Evolutionary conservation across 2,329 filamentous ascomycete species (phyloP).

Genomic region (Delphinella strobiligena): DNA sequence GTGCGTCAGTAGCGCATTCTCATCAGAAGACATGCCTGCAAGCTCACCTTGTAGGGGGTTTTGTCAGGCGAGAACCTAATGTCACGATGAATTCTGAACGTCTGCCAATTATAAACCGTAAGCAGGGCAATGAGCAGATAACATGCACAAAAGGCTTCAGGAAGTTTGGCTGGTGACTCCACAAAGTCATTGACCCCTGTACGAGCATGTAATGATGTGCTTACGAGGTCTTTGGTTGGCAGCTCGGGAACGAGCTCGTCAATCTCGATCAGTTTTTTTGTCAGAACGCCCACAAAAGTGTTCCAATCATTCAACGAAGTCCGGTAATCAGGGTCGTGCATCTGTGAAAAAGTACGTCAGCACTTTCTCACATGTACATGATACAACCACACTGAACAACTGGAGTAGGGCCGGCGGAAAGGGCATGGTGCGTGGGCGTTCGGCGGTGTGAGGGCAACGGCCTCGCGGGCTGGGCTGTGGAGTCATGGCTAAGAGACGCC

Average conservation of each 20-base stretch:
- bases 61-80: constrained; percentile 73
- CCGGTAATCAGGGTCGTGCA: constrained; percentile 69
- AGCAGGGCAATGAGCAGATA: no score
- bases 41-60: constrained; percentile 72
- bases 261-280: constrained; percentile 54
- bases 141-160: background rate
- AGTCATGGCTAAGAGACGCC: background rate
- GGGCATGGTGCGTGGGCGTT: background rate
- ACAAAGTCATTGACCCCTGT: background rate
- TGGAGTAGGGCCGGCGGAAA: background rate
- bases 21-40: background rate
- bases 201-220: constrained; percentile 14
- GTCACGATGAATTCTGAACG: constrained; percentile 81
- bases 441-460: background rate
- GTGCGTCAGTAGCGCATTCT: constrained; percentile 2
- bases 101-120: no score
- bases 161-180: no score
- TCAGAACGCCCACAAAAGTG: constrained; percentile 61
- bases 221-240: constrained; percentile 67
- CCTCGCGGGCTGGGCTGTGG: no score
- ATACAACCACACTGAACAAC: no score
- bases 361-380: no score
- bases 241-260: constrained; percentile 80
- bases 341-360: constrained; percentile 30
- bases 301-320: constrained; percentile 71